Base-by-base conservation (phyloP, 1,284 basidiomycete genomes). In the Leccinum ponderosum region DNA sequence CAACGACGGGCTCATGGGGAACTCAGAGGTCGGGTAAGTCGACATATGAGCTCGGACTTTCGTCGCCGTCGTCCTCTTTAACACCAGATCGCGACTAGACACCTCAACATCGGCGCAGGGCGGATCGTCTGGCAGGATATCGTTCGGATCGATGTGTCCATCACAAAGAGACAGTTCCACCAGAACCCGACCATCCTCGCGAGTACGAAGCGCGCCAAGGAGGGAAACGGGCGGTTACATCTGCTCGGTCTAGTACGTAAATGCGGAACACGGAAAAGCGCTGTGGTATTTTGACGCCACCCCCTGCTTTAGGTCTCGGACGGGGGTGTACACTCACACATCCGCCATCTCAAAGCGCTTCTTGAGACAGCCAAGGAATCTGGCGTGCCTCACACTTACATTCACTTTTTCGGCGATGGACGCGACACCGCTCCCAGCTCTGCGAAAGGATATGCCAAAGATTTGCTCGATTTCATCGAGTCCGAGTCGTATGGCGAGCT, bases 101-200 rank as follows among this genome's bases (percentile, higher is more conserved):
- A 96, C 74, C 79, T 96, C 63, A 97, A 97, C 78, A 93, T 95
- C 67, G 94, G 94, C 53, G 94, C 94, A 59, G 94, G 94, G 2
- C 87, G 94, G 42, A 84, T 96, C 60, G 93, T 96, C 52, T 96
- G 94, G 94, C 94, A 97, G 75, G 94, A 96, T 71, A 96, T 97
- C 69, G 94, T 96, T 69, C 85, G 87, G 65, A 96, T 96, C 71
- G 94, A 96, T 71, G 89, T 94, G 53, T 83, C 88, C 20, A 95
- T 96, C 77, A 89, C 94, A 78, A 96, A 94, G 73, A 80, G 84
- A 64, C 85, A 92, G 68, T 95, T 96, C 77, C 88, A 94, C 77
- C 87, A 92, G 73, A 89, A 89, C 71, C 78, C 83, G 60, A 79
- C 75, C 37, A 93, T 96, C 68, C 77, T 95, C 35, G 86, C 84